Conservation (phyloP, 2,329 filamentous ascomycete genomes). For the Torrubiella hemipterigena region DNA sequence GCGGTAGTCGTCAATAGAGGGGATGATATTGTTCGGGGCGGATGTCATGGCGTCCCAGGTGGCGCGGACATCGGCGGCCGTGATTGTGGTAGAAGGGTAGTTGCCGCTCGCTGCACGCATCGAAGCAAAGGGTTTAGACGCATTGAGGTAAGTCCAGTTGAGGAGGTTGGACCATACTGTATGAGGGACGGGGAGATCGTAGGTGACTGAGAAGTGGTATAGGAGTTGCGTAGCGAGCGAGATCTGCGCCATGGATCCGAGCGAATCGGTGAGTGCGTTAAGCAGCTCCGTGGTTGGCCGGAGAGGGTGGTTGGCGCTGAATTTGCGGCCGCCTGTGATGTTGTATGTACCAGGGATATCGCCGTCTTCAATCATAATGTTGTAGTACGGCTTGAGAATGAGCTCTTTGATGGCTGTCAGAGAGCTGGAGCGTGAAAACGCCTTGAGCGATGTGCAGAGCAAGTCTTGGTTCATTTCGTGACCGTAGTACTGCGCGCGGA, state of each 20-base stretch:
- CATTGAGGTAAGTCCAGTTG: conserved; percentile 52
- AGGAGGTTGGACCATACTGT: conserved; percentile 56
- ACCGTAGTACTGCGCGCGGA: conserved; percentile 12
- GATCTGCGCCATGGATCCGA: conserved; percentile 54
- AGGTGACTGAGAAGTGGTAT: conserved; percentile 48
- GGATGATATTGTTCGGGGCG: conserved; percentile 41
- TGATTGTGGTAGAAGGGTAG: conserved; percentile 20
- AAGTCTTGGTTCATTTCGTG: conserved; percentile 24
- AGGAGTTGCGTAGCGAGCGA: conserved; percentile 45
- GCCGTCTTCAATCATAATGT: conserved; percentile 13
- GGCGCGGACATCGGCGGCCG: conserved; percentile 28
- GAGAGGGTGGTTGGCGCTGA: conserved; percentile 37
- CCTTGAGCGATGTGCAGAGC: conserved; percentile 28
- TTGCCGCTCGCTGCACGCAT: conserved; percentile 22
- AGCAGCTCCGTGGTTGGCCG: conserved; percentile 48
- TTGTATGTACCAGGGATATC: conserved; percentile 9
- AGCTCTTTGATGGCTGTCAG: conserved; percentile 20
- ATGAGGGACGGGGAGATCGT: conserved; percentile 42
- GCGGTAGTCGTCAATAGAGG: conserved; percentile 44
- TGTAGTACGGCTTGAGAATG: conserved; percentile 18
- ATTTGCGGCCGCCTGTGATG: conserved; percentile 22
- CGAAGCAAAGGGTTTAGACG: conserved; percentile 21
- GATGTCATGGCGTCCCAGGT: conserved; percentile 50
- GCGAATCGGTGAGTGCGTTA: conserved; percentile 54
- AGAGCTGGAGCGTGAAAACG: conserved; percentile 25